phyloP scores from a whole-genome alignment of 768 basidiomycete genomes.

The Neoboletus brunneissimus region DNA sequence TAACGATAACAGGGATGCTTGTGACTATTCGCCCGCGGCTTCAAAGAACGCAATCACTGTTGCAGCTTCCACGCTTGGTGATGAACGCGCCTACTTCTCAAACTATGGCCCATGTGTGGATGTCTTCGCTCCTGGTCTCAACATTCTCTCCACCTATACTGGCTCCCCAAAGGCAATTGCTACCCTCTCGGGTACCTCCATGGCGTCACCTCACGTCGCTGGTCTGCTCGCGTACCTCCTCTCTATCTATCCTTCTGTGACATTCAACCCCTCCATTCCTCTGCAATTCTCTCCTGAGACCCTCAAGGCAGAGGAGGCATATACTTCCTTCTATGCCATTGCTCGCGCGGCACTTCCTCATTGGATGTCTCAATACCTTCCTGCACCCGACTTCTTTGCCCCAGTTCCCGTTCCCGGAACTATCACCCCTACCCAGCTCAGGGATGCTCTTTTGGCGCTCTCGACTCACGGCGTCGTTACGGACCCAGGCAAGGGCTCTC shows the following conservation, averaged over 20 bases:
- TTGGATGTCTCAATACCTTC: conserved; percentile 58
- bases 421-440: conserved; percentile 70
- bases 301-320: conserved; percentile 33
- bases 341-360: conserved; percentile 54
- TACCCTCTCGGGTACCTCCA: conserved; percentile 87
- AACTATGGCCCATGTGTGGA: conserved; percentile 92
- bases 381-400: conserved; percentile 45
- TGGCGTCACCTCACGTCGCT: conserved; percentile 92
- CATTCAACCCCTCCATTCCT: conserved; percentile 54
- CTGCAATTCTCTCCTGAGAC: conserved; percentile 37
- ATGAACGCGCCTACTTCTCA: conserved; percentile 88
- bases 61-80: conserved; percentile 80
- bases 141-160: conserved; percentile 88
- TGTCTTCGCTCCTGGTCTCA: conserved; percentile 87
- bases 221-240: conserved; percentile 91
- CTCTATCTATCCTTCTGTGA: conserved; percentile 72
- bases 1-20: conserved; percentile 86
- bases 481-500: conserved; percentile 48
- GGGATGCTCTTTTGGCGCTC: conserved; percentile 66
- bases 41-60: conserved; percentile 91
- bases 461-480: conserved; percentile 49
- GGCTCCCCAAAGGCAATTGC: conserved; percentile 57
- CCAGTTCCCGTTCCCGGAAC: conserved; percentile 42
- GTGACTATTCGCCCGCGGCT: conserved; percentile 88
- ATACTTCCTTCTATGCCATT: conserved; percentile 51